A percentile compares a stretch with the other conserved stretches of the same genome.
These are phyloP conservation scores for Phyllachora maydis DNA, from an alignment of 2,329 filamentous ascomycete species.

Conservation along the genomic window DNA sequence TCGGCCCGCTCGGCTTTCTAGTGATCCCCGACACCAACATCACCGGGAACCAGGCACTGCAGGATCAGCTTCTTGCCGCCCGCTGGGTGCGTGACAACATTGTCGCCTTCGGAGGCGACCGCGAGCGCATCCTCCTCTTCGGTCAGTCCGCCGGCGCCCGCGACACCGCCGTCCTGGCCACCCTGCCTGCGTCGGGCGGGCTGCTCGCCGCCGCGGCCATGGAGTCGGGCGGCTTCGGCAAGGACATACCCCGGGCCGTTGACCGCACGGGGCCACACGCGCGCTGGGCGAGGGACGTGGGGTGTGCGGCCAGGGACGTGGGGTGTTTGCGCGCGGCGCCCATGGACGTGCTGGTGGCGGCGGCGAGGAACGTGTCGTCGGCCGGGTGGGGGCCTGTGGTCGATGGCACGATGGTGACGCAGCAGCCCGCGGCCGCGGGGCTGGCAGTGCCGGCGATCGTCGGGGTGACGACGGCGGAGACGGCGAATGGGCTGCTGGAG, in stretches of 20 bases:
- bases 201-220: constrained; percentile 8
- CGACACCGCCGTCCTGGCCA: constrained; percentile 8
- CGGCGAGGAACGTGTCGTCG: constrained; percentile 3
- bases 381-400: constrained; percentile 6
- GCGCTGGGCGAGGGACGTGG: constrained; percentile 3
- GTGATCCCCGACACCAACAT: constrained; percentile 16
- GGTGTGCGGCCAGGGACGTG: constrained; percentile 6
- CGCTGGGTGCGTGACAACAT: constrained; percentile 28
- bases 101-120: constrained; percentile 19
- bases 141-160: constrained; percentile 9
- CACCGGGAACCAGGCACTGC: constrained; percentile 25
- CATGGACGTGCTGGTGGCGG: background rate
- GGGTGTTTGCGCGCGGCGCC: background rate
- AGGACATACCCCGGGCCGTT: constrained; percentile 5
- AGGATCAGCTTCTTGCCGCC: constrained; percentile 25
- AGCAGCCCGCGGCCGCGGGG: constrained; percentile 9
- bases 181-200: constrained; percentile 7
- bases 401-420: constrained; percentile 8
- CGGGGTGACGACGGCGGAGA: constrained; percentile 7
- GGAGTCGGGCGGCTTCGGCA: constrained; percentile 8
- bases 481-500: constrained; percentile 8
- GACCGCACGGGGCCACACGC: constrained; percentile 5
- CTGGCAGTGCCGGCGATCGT: constrained; percentile 10
- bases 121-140: constrained; percentile 9
- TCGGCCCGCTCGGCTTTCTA: constrained; percentile 26